Evolutionary conservation across 495 filamentous ascomycete genomes (phyloP), one percentile per base, ranked within the genome.

Genomic region (Penicillium robsamsonii): DNA sequence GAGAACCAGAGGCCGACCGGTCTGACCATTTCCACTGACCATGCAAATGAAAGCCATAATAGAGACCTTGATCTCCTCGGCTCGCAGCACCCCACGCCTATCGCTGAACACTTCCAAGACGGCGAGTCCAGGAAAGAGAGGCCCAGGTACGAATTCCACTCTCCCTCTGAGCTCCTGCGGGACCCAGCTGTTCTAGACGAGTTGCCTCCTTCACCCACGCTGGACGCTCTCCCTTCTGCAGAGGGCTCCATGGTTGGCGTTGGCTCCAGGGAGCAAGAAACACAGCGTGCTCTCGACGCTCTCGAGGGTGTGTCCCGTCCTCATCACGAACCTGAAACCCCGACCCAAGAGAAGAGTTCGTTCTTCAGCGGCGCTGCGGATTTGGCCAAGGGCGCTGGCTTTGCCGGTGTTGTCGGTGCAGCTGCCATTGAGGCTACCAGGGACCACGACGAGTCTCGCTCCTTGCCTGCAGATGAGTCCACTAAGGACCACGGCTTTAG

Each of bases 131-230:
- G 66, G 60, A 74, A 63, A 44, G 53, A 63, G 17, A 71, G 70
- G 56, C 73, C 61, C 2, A 73, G 68, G 5, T 78, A 77, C 42
- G 75, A 79, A 41, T 77, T 78, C 56, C 75, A 79, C 50, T 77
- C 76, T 44, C 73, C 74, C 2, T 75, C 74, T 0, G 76, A 79
- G 41, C 67, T 79, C 7, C 47, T 79, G 5, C 71, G 69, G 15
- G 72, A 79, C 31, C 72, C 73, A 0, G 59, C 25, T 17, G 43
- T 40, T 8, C 67, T 60, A 48, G 64, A 55, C 0, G 63, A 69
- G 17, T 47, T 74, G 8, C 69, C 73, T 35, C 47, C 60, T 2
- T 70, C 68, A 22, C 63, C 70, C 15, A 50, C 58, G 2, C 46
- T 70, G 29, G 66, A 63, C 17, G 24, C 37, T 8, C 63, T 76